Percentiles rank a stretch among this genome's conserved stretches.
Conservation (phyloP, 2,329 filamentous ascomycete species). For the Emydomyces testavorans region DNA sequence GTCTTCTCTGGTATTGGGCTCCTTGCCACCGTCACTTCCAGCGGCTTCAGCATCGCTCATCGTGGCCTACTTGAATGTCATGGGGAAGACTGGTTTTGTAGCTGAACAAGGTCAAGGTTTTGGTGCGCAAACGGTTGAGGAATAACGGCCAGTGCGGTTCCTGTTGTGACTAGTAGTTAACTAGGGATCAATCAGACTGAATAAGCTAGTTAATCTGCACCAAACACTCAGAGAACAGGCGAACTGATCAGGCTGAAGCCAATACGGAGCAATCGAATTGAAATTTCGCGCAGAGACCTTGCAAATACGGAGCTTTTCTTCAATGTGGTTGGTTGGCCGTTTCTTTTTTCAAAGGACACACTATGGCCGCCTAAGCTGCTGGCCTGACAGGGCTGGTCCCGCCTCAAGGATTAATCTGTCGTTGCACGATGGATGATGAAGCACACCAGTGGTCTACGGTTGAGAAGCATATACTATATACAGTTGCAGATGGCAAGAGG, state of each 20-base stretch:
- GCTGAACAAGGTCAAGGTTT: background rate
- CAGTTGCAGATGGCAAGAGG: no score
- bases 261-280: background rate
- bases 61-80: slow-evolving; percentile 4
- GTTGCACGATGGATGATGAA: no score
- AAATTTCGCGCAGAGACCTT: background rate
- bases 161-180: no score
- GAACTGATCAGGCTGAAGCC: background rate
- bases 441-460: no score
- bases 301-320: background rate
- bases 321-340: slow-evolving; percentile 3
- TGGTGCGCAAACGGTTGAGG: slow-evolving; percentile 1
- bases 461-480: no score
- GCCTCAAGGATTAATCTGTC: no score
- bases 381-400: background rate
- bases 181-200: no score
- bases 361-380: background rate
- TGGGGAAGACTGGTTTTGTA: background rate
- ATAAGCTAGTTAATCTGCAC: no score
- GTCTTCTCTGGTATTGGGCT: slow-evolving; percentile 7
- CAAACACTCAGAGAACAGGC: background rate
- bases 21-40: slow-evolving; percentile 11
- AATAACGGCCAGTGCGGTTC: no score
- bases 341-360: background rate
- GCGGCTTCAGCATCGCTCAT: slow-evolving; percentile 14